Evolutionary conservation across 2,329 filamentous ascomycete species (phyloP).

Genomic region (Eurotiales sp.): DNA sequence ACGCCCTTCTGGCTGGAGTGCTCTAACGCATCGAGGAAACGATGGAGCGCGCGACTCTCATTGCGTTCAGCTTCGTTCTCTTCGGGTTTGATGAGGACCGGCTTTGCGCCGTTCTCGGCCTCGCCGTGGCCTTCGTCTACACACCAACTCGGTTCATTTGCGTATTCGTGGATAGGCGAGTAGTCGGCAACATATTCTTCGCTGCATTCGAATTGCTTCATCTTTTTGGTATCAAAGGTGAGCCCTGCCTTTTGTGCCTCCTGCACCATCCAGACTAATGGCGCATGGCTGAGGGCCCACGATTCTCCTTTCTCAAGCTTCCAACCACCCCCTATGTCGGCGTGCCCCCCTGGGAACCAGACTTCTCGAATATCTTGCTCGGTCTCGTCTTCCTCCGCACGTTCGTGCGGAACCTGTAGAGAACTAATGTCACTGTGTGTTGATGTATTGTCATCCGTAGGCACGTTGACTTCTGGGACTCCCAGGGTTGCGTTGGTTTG

Average conservation of each 20-base stretch:
- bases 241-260: conserved; percentile 64
- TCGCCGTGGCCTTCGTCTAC: conserved; percentile 5
- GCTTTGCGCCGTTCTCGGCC: conserved; percentile 12
- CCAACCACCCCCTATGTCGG: conserved; percentile 77
- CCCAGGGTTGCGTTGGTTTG: conserved; percentile 21
- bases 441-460: conserved; percentile 29
- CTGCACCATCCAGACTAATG: conserved; percentile 67
- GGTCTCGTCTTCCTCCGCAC: conserved; percentile 27
- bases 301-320: conserved; percentile 53
- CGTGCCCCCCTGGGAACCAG: conserved; percentile 71
- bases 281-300: conserved; percentile 61
- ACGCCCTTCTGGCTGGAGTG: conserved; percentile 50
- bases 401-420: conserved; percentile 23
- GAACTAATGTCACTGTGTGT: conserved; percentile 28
- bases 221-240: conserved; percentile 64
- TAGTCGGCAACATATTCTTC: conserved; percentile 40
- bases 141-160: conserved; percentile 15
- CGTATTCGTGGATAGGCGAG: conserved; percentile 27
- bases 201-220: conserved; percentile 63
- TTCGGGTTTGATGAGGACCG: conserved; percentile 7
- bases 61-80: conserved; percentile 20
- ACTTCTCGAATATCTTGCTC: conserved; percentile 74
- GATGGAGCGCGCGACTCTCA: conserved; percentile 26
- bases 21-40: conserved; percentile 58
- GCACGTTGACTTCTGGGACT: conserved; percentile 25